A percentile compares a stretch with the other conserved stretches of the same genome.
Conservation (phyloP, 2,329 filamentous ascomycete genomes). For the Aspergillus fijiensis region DNA sequence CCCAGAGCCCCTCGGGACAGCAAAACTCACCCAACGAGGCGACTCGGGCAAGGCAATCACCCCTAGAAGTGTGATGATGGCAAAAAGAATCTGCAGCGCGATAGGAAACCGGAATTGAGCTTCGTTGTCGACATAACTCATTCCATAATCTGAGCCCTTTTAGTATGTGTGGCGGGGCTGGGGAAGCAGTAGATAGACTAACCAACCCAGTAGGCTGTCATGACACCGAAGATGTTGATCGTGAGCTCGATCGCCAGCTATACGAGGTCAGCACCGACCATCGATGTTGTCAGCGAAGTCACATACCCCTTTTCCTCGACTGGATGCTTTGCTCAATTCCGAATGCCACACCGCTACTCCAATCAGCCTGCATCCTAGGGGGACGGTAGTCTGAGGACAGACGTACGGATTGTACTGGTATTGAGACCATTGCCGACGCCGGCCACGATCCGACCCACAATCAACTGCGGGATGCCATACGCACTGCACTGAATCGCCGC, state of each 20-base stretch:
- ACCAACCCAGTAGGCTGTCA: constrained; percentile 38
- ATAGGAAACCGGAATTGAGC: constrained; percentile 36
- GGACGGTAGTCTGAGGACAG: neutral
- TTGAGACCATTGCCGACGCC: constrained; percentile 50
- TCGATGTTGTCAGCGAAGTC: neutral
- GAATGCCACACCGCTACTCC: constrained; percentile 31
- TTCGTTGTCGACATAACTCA: constrained; percentile 27
- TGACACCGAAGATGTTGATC: constrained; percentile 33
- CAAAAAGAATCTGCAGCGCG: constrained; percentile 35
- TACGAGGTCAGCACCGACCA: constrained; percentile 9
- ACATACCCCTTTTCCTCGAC: constrained; percentile 30
- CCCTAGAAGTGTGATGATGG: constrained; percentile 27
- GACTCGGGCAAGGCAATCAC: constrained; percentile 46
- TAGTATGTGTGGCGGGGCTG: neutral
- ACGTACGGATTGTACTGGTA: constrained; percentile 40
- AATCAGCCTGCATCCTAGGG: neutral
- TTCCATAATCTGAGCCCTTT: constrained; percentile 25
- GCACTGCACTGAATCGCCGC: constrained; percentile 30
- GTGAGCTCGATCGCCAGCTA: constrained; percentile 30
- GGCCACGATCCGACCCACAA: constrained; percentile 51
- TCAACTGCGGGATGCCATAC: constrained; percentile 31
- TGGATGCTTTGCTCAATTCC: constrained; percentile 29
- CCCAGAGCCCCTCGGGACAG: too few relatives aligned
- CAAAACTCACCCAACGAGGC: constrained; percentile 36
- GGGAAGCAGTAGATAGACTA: constrained; percentile 5